A percentile compares a stretch with the other conserved stretches of the same genome.
Evolutionary conservation across 2,329 filamentous ascomycete species (phyloP).

Genomic region (Escovopsis sp.): DNA sequence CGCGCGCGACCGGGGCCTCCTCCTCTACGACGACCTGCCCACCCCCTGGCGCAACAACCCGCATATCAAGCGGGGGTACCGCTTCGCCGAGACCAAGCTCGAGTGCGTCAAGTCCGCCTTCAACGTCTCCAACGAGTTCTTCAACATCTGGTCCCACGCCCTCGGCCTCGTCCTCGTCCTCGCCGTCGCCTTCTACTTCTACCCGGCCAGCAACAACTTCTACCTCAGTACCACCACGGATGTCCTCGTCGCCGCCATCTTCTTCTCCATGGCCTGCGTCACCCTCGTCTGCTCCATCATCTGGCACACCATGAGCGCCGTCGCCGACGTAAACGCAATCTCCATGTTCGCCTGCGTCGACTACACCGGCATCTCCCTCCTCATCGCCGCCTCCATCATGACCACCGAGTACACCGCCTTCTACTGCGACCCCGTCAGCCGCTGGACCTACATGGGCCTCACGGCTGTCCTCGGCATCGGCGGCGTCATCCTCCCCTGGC

Average conservation of each 20-base stretch:
- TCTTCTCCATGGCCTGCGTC: conserved; percentile 92
- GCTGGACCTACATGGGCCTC: conserved; percentile 71
- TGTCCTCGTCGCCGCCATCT: conserved; percentile 78
- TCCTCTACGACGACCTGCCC: conserved; percentile 81
- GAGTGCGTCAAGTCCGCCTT: conserved; percentile 80
- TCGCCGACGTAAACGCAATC: conserved; percentile 76
- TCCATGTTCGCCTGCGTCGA: conserved; percentile 96
- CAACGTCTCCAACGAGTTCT: conserved; percentile 74
- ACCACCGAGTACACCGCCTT: conserved; percentile 98
- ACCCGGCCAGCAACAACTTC: conserved; percentile 79
- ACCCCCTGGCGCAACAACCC: conserved; percentile 90
- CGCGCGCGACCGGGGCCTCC: conserved; percentile 67
- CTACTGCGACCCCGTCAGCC: conserved; percentile 84
- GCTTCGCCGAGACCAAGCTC: conserved; percentile 81
- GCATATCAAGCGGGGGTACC: conserved; percentile 82
- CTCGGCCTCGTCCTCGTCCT: conserved; percentile 82
- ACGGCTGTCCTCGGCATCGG: conserved; percentile 72
- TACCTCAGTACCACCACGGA: conserved; percentile 74
- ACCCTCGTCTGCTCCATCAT: conserved; percentile 89
- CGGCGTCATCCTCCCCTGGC: conserved; percentile 88
- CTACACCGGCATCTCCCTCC: conserved; percentile 90
- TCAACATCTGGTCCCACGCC: conserved; percentile 97
- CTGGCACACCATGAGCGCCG: conserved; percentile 98
- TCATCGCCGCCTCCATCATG: conserved; percentile 93
- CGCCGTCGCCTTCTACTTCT: conserved; percentile 87